These are phyloP conservation scores for Hevea brasiliensis DNA, from an alignment of 345 rosid species.

Conservation along the genomic window DNA sequence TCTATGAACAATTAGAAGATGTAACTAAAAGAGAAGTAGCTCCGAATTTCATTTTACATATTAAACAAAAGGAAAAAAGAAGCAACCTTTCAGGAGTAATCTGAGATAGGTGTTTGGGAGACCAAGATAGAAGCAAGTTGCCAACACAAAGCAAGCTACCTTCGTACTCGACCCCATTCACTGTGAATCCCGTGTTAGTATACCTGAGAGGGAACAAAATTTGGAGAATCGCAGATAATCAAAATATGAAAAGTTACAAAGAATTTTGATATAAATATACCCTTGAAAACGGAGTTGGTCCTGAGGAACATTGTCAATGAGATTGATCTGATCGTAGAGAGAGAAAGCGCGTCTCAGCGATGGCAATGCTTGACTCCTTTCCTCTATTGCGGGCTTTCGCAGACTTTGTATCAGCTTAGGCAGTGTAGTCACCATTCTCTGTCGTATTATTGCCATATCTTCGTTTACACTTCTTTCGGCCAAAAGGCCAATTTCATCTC, in stretches of 20 bases:
- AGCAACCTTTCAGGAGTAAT: slow-evolving; percentile 71
- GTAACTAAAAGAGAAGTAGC: background rate
- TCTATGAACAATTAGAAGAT: background rate
- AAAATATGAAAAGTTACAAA: too few relatives aligned
- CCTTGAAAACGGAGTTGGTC: slow-evolving; percentile 92
- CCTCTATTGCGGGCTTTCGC: slow-evolving; percentile 15
- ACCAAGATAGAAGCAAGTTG: slow-evolving; percentile 81
- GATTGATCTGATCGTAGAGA: slow-evolving; percentile 92
- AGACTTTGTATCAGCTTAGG: slow-evolving; percentile 57
- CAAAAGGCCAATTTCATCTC: too few relatives aligned
- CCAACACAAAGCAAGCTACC: slow-evolving; percentile 92
- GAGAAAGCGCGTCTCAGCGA: slow-evolving; percentile 87
- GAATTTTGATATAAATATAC: slow-evolving; percentile 18
- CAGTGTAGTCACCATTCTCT: slow-evolving; percentile 42
- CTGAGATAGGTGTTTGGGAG: slow-evolving; percentile 63
- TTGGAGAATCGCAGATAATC: too few relatives aligned
- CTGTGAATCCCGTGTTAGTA: slow-evolving; percentile 74
- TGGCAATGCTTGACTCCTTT: slow-evolving; percentile 46
- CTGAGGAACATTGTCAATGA: slow-evolving; percentile 81
- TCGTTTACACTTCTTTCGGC: background rate
- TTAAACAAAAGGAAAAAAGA: background rate
- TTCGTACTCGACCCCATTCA: slow-evolving; percentile 72
- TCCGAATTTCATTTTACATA: too few relatives aligned
- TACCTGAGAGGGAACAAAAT: slow-evolving; percentile 35
- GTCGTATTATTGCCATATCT: slow-evolving; percentile 62